Conservation (phyloP, 1,139 yeast species). For the Blastobotrys aristatus region DNA sequence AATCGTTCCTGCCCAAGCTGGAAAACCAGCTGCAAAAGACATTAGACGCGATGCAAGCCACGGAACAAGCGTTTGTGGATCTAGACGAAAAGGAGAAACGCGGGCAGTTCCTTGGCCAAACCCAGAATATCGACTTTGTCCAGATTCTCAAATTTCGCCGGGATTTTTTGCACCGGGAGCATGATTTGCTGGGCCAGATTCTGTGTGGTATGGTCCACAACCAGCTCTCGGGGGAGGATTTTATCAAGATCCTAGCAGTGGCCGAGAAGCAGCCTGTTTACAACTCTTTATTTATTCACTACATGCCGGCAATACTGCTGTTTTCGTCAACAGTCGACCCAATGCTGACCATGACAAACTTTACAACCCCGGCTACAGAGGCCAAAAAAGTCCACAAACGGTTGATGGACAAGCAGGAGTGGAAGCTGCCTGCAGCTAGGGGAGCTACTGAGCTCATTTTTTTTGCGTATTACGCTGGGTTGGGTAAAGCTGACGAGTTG, state of each 20-base stretch:
- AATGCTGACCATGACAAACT: slow-evolving; percentile 13
- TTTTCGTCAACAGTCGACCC: slow-evolving; percentile 22
- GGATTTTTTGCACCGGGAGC: slow-evolving; percentile 57
- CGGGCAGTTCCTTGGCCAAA: slow-evolving; percentile 52
- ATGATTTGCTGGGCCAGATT: slow-evolving; percentile 67
- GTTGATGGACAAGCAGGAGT: slow-evolving; percentile 17
- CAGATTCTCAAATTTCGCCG: slow-evolving; percentile 56
- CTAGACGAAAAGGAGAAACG: slow-evolving; percentile 64
- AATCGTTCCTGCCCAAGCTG: slow-evolving; percentile 24
- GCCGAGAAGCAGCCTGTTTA: slow-evolving; percentile 37
- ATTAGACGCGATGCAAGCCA: slow-evolving; percentile 49
- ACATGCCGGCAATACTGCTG: slow-evolving; percentile 51
- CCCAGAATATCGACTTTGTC: slow-evolving; percentile 45
- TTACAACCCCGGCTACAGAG: slow-evolving; percentile 13
- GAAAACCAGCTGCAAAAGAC: slow-evolving; percentile 33
- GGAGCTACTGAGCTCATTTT: slow-evolving; percentile 58
- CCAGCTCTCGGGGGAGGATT: slow-evolving; percentile 36
- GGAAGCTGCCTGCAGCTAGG: slow-evolving; percentile 39
- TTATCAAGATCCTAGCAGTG: slow-evolving; percentile 37
- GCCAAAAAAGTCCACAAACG: slow-evolving; percentile 15
- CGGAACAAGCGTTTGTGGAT: slow-evolving; percentile 51
- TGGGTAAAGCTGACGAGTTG: slow-evolving; percentile 53
- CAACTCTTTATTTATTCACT: slow-evolving; percentile 59
- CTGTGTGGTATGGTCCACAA: slow-evolving; percentile 31
- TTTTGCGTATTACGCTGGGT: slow-evolving; percentile 58